phyloP scores from a whole-genome alignment of 2,329 filamentous ascomycete species.

The Magnaporthales sp. region DNA sequence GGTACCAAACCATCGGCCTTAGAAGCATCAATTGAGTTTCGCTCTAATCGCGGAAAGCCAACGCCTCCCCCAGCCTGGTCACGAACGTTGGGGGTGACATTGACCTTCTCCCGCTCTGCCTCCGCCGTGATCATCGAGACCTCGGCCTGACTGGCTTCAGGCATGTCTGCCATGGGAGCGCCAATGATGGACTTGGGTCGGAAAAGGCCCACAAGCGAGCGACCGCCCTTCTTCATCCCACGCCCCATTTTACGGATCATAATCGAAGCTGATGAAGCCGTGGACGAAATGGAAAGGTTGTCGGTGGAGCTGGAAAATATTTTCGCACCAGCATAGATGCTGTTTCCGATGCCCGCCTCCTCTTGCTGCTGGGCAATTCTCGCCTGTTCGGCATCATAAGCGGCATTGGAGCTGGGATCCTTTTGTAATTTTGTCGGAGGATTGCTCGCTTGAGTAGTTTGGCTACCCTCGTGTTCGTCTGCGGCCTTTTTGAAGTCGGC shows the following conservation, averaged over 20 bases:
- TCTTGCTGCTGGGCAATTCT: slow-evolving; percentile 91
- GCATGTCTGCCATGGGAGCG: slow-evolving; percentile 58
- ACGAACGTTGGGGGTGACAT: slow-evolving; percentile 62
- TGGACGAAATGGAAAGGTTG: slow-evolving; percentile 86
- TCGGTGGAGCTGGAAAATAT: slow-evolving; percentile 89
- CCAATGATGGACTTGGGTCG: slow-evolving; percentile 87
- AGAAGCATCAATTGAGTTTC: slow-evolving; percentile 66
- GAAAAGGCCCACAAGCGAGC: slow-evolving; percentile 89
- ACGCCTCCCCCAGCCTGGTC: slow-evolving; percentile 63
- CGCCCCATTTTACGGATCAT: slow-evolving; percentile 99
- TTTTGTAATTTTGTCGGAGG: slow-evolving; percentile 48
- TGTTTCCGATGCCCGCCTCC: slow-evolving; percentile 81
- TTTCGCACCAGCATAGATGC: slow-evolving; percentile 82
- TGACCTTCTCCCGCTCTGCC: slow-evolving; percentile 77
- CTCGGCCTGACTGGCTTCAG: slow-evolving; percentile 66
- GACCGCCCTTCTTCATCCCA: slow-evolving; percentile 89
- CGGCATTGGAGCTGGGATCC: slow-evolving; percentile 51
- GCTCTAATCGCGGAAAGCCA: slow-evolving; percentile 76
- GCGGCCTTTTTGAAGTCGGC: slow-evolving; percentile 77
- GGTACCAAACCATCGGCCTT: slow-evolving; percentile 33
- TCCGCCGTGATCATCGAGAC: slow-evolving; percentile 96
- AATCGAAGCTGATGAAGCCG: slow-evolving; percentile 79
- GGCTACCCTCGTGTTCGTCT: slow-evolving; percentile 22
- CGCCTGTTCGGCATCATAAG: slow-evolving; percentile 79
- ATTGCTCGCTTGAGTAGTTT: slow-evolving; percentile 33